These are phyloP conservation scores for Tuber brumale DNA, from an alignment of 495 filamentous ascomycete genomes.

Conservation along the genomic window DNA sequence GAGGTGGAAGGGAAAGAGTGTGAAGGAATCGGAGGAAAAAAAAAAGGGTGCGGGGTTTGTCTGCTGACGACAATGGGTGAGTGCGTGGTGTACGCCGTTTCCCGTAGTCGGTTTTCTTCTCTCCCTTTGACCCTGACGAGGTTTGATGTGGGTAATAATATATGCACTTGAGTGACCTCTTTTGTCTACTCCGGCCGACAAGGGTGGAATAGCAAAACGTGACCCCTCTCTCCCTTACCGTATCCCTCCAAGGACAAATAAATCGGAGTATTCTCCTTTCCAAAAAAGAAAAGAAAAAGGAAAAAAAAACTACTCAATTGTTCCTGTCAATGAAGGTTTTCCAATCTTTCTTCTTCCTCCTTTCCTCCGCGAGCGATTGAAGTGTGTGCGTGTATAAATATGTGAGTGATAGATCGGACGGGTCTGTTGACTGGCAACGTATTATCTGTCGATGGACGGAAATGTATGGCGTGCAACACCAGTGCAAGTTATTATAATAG, in stretches of 20 bases:
- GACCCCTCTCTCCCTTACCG: background rate
- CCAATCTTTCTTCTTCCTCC: background rate
- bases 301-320: background rate
- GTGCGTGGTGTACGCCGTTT: background rate
- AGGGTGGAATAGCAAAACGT: background rate
- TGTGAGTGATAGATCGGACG: background rate
- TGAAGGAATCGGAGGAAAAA: background rate
- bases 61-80: conserved; percentile 2
- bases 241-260: background rate
- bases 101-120: conserved; percentile 1
- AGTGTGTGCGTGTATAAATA: background rate
- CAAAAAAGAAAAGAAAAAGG: background rate
- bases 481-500: background rate
- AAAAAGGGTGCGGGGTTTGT: background rate
- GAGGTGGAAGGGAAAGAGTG: background rate
- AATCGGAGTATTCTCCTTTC: conserved; percentile 4
- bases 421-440: background rate
- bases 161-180: background rate
- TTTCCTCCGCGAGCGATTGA: background rate
- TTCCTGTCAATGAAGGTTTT: background rate
- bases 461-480: conserved; percentile 3
- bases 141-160: conserved; percentile 5
- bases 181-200: background rate
- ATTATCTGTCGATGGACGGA: background rate
- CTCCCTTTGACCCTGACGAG: background rate